A percentile compares a stretch with the other conserved stretches of the same genome.
These are phyloP conservation scores for Benincasa hispida DNA, from an alignment of 306 rosid species.

Conservation along the genomic window DNA sequence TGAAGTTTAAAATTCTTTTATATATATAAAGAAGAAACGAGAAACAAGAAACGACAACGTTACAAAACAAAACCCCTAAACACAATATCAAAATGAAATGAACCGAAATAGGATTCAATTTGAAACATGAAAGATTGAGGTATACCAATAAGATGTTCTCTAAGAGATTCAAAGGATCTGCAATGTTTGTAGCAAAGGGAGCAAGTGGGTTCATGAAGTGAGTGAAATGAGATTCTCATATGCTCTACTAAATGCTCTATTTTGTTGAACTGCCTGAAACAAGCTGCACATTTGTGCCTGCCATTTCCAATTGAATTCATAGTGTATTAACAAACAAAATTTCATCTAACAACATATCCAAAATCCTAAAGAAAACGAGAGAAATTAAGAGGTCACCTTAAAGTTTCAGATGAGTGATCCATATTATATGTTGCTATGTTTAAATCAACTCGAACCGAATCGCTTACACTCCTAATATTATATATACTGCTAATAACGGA, in stretches of 20 bases:
- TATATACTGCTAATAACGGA: not conserved
- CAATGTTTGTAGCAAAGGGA: constrained; percentile 84
- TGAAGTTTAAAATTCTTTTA: too few species aligned
- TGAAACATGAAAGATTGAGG: too few species aligned
- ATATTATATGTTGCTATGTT: not conserved
- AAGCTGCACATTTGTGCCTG: constrained; percentile 93
- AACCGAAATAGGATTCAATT: too few species aligned
- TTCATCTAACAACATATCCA: too few species aligned
- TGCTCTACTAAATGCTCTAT: constrained; percentile 94
- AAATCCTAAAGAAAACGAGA: too few species aligned
- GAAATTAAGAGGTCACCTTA: not conserved
- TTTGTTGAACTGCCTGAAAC: constrained; percentile 78
- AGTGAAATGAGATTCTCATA: constrained; percentile 86
- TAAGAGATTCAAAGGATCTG: constrained; percentile 81
- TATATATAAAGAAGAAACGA: too few species aligned
- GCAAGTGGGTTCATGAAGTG: constrained; percentile 80
- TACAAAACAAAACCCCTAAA: too few species aligned
- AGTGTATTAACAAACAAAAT: too few species aligned
- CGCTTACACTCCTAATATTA: too few species aligned
- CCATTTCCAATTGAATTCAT: not conserved
- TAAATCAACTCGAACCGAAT: not conserved
- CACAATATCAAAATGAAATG: too few species aligned
- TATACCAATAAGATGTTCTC: constrained; percentile 88
- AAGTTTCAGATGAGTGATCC: not conserved
- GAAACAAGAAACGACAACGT: too few species aligned